phyloP scores from a whole-genome alignment of 1,284 basidiomycete species.

The Cryptococcus hybrid region DNA sequence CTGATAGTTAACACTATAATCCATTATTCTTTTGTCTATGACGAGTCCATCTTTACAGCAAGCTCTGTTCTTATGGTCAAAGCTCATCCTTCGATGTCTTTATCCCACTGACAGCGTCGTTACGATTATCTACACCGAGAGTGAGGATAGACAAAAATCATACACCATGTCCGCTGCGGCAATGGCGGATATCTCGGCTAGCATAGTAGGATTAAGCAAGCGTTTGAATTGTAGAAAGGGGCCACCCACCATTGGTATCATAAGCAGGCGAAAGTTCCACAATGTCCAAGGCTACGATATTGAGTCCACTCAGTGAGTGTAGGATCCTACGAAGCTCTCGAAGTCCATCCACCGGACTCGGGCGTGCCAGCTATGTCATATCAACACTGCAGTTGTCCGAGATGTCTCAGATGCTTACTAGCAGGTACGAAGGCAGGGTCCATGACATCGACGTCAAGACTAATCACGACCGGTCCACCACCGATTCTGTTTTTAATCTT shows the following conservation, averaged over 20 bases:
- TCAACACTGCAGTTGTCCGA: neutral
- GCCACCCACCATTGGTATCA: constrained; percentile 38
- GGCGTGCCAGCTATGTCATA: too few relatives aligned
- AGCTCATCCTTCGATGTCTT: constrained; percentile 13
- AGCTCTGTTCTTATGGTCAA: neutral
- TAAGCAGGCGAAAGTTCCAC: constrained; percentile 47
- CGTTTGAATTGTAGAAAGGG: neutral
- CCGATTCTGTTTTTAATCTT: constrained; percentile 46
- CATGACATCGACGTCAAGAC: constrained; percentile 46
- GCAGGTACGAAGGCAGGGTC: constrained; percentile 45
- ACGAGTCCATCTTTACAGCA: neutral
- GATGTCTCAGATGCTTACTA: constrained; percentile 24
- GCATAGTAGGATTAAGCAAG: neutral
- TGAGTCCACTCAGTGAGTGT: constrained; percentile 46
- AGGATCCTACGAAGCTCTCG: constrained; percentile 50
- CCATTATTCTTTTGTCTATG: too few relatives aligned
- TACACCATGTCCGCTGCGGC: constrained; percentile 46
- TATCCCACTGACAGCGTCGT: too few relatives aligned
- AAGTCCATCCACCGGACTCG: constrained; percentile 51
- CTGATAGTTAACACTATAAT: neutral
- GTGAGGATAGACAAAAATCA: constrained; percentile 35
- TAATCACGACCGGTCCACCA: constrained; percentile 36
- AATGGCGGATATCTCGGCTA: constrained; percentile 45
- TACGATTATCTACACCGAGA: constrained; percentile 16
- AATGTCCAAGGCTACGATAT: constrained; percentile 47